Base-by-base conservation (phyloP, 305 asterid species). In the Solanum hybrid region DNA sequence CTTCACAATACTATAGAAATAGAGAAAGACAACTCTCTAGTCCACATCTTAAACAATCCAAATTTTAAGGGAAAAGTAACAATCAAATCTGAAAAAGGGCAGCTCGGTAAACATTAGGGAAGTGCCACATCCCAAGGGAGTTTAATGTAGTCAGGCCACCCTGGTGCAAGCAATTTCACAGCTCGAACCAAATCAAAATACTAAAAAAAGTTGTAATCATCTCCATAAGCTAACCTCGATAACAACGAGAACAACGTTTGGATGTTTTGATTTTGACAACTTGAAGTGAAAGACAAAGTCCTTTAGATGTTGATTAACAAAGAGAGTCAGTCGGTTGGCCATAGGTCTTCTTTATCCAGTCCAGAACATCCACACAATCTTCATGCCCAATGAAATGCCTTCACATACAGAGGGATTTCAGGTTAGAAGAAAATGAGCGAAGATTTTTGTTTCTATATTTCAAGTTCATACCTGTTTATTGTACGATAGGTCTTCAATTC, bases 401-500 rank as follows among this genome's bases (percentile, higher is more conserved):
- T 91, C 87, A 90, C 71, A 82, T 86, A 84, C 79, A 80, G 61
- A 83, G 61, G 57, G 36, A 71, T 14, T 36, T 86, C 74, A 75
- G 20, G 78, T 37, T 16, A 12, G 80, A 74, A 71, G 67, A 24
- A 76, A 89, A 71, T 51, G 37, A 31, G 46, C 40, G 64, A 76
- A 11, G 84, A 20, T 39, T 26, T 37, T 18, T 37, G 61, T 11
- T 64, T 33, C 79, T 33, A 73, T 20, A 57, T 46, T 77, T 87
- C 69, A 14, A 90, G 74, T 34, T 85, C 91, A 79, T 92, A 96
- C 99, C 97, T 94, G 57, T 97, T 96, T 93, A 74, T 93, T 37
- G 99, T 90, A 80, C 97, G 96, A 88, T 97, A 96, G 86, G 95
- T 77, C 93, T 97, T 97, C 86, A 97, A 89, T 40, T 88, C 92